Evolutionary conservation across 768 basidiomycete species (phyloP).

Genomic region (Mycena floridula): DNA sequence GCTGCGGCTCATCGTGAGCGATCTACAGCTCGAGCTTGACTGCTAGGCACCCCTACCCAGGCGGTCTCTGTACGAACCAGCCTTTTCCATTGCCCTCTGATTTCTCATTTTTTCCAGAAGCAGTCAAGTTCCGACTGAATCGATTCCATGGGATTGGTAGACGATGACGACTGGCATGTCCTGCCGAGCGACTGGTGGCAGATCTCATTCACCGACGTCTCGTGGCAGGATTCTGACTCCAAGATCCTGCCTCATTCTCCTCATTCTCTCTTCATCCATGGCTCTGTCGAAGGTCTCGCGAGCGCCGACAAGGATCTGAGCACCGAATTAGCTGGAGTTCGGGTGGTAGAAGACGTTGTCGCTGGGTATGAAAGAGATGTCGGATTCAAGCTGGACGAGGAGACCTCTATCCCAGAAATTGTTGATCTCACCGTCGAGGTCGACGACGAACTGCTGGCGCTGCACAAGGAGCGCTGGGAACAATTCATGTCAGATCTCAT

Average conservation of each 20-base stretch:
- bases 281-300: slow-evolving; percentile 4
- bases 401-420: background rate
- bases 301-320: slow-evolving; percentile 27
- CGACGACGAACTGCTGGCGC: slow-evolving; percentile 26
- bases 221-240: slow-evolving; percentile 34
- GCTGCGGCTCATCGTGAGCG: background rate
- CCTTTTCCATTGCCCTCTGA: background rate
- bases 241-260: slow-evolving; percentile 8
- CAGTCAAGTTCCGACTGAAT: slow-evolving; percentile 3
- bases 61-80: background rate
- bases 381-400: slow-evolving; percentile 19
- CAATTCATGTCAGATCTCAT: slow-evolving; percentile 34
- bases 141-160: slow-evolving; percentile 15
- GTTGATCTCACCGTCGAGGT: slow-evolving; percentile 11
- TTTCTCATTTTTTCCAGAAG: background rate
- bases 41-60: background rate
- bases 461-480: slow-evolving; percentile 35
- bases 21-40: background rate
- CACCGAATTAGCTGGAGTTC: slow-evolving; percentile 33
- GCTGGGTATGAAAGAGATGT: slow-evolving; percentile 34
- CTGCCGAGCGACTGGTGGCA: slow-evolving; percentile 33
- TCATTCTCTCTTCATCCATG: slow-evolving; percentile 6
- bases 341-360: slow-evolving; percentile 28
- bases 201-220: slow-evolving; percentile 30
- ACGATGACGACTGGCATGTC: slow-evolving; percentile 35